These are phyloP conservation scores for Myriosclerotinia scirpicola DNA, from an alignment of 2,329 filamentous ascomycete species.

Conservation along the genomic window DNA sequence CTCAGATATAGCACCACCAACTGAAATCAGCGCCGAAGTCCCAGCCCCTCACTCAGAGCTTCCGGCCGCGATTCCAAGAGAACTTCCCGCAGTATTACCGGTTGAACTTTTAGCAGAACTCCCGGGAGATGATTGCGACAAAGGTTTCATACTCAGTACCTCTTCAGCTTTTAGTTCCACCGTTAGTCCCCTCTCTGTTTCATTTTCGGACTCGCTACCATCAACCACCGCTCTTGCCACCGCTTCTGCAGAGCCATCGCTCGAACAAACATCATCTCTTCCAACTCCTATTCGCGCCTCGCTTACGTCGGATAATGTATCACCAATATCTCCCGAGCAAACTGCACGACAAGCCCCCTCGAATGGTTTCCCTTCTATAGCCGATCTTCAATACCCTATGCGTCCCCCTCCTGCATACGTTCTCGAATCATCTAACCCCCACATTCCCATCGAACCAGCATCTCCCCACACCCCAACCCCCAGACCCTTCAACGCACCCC, in stretches of 20 bases:
- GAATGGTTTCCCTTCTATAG: neutral
- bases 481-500: neutral
- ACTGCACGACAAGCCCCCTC: too few relatives aligned
- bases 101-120: conserved; percentile 2
- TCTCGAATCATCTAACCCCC: neutral
- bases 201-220: neutral
- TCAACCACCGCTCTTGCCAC: neutral
- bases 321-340: neutral
- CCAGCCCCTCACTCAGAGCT: conserved; percentile 36
- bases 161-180: neutral
- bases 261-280: neutral
- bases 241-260: neutral
- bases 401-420: conserved; percentile 5
- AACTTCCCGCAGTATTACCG: neutral
- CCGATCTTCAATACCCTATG: neutral
- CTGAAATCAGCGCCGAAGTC: conserved; percentile 35
- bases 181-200: neutral
- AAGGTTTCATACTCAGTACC: too few relatives aligned
- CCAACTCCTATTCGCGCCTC: neutral
- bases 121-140: neutral
- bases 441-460: neutral
- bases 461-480: neutral
- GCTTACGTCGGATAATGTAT: neutral
- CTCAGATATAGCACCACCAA: conserved; percentile 52
- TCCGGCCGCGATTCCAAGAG: conserved; percentile 28